phyloP scores from a whole-genome alignment of 371 early-diverging fungal genomes.

The Mucor irregularis region DNA sequence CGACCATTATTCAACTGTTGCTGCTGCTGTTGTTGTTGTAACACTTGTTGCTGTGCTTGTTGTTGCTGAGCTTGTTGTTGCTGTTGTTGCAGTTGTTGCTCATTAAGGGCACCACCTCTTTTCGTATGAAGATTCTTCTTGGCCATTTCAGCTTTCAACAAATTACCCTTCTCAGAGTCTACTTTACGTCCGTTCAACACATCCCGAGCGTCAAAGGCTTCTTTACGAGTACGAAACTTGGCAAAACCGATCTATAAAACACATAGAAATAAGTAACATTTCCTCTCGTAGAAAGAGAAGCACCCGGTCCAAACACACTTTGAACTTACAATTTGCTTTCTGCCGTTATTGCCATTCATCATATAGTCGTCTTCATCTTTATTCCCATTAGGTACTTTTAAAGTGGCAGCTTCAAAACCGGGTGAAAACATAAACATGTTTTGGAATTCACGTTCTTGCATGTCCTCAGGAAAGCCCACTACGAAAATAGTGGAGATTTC shows the following conservation, averaged over 20 bases:
- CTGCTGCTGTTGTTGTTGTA: constrained; percentile 10
- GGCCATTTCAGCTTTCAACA: constrained; percentile 94
- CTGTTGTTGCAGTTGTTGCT: constrained; percentile 15
- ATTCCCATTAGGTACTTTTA: constrained; percentile 66
- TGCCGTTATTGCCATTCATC: constrained; percentile 36
- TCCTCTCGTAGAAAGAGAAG: no score
- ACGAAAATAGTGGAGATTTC: constrained; percentile 92
- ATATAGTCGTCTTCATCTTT: constrained; percentile 49
- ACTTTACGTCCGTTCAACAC: constrained; percentile 83
- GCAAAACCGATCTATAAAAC: constrained; percentile 88
- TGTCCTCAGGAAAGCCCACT: constrained; percentile 94
- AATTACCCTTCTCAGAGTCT: constrained; percentile 78
- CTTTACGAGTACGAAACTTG: constrained; percentile 82
- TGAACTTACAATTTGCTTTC: constrained; percentile 81
- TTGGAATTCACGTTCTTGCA: constrained; percentile 93
- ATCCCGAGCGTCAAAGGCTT: constrained; percentile 85
- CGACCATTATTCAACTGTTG: no score
- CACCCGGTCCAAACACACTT: no score
- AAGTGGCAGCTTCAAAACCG: constrained; percentile 91
- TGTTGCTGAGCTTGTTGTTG: constrained; percentile 18
- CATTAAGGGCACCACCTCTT: constrained; percentile 29
- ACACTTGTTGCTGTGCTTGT: constrained; percentile 2
- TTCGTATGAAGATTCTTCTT: constrained; percentile 89
- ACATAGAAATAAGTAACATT: not conserved
- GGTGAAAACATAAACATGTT: constrained; percentile 93